Percentiles rank a stretch among this genome's conserved stretches.
phyloP scores from a whole-genome alignment of 179 eudicot genomes.

The Spergularia azorica region DNA sequence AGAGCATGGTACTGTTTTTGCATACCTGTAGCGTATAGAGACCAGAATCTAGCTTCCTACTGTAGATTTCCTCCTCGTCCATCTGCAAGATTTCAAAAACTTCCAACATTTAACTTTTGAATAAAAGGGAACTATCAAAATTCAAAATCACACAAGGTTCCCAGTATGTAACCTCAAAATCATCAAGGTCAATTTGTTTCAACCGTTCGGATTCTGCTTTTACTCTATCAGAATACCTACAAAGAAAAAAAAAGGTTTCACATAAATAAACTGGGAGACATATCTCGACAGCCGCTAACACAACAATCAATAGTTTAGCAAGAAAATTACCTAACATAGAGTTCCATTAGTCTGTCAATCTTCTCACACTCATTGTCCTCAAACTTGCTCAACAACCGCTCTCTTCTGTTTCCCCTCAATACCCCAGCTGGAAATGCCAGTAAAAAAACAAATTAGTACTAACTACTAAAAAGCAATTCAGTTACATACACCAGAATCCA shows the following conservation, averaged over 20 bases:
- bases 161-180: conserved; percentile 66
- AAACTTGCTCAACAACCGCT: conserved; percentile 89
- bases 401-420: conserved; percentile 92
- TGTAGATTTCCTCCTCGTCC: conserved; percentile 93
- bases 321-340: conserved; percentile 72
- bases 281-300: background rate
- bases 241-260: background rate
- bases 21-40: conserved; percentile 89
- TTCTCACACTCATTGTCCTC: conserved; percentile 95
- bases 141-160: background rate
- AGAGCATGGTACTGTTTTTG: background rate
- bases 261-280: too few species aligned
- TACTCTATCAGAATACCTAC: conserved; percentile 89
- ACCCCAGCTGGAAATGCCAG: conserved; percentile 65
- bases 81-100: conserved; percentile 49
- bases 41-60: conserved; percentile 82
- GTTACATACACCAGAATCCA: background rate
- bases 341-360: conserved; percentile 95
- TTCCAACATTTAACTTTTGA: conserved; percentile 19
- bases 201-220: conserved; percentile 77
- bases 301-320: conserved; percentile 10
- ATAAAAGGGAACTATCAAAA: background rate
- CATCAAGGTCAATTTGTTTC: conserved; percentile 79
- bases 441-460: background rate
- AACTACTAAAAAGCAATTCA: background rate